Conservation (phyloP, 176 grass and related monocot genomes). For the Calamus simplicifolius region DNA sequence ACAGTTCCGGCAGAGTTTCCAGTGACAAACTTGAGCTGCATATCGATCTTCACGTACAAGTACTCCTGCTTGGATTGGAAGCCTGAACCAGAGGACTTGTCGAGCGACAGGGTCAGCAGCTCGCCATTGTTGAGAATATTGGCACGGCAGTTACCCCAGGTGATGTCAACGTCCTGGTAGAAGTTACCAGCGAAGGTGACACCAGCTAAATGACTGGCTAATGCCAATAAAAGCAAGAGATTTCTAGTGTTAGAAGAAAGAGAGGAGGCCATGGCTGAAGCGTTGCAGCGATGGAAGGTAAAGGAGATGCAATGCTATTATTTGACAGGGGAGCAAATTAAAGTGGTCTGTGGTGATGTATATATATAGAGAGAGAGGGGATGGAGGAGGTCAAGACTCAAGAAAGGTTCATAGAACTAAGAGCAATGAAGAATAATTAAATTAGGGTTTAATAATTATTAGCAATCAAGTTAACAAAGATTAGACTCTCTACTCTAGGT, state of each 20-base stretch:
- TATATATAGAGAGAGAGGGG: too few relatives aligned
- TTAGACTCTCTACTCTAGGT: too few relatives aligned
- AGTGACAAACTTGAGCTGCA: conserved; percentile 4
- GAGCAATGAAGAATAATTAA: too few relatives aligned
- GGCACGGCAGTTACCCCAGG: conserved; percentile 5
- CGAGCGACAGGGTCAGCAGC: conserved; percentile 10
- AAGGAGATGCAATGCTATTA: too few relatives aligned
- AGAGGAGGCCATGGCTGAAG: neutral
- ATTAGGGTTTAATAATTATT: too few relatives aligned
- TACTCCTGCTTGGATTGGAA: conserved; percentile 9
- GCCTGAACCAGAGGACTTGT: neutral
- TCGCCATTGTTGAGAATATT: conserved; percentile 5
- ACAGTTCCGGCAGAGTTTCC: conserved; percentile 7
- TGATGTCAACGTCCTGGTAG: conserved; percentile 15
- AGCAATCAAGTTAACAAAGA: too few relatives aligned
- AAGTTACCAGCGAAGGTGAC: neutral
- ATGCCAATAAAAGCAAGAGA: neutral
- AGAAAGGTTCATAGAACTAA: too few relatives aligned
- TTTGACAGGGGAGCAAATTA: too few relatives aligned
- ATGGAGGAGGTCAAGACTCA: too few relatives aligned
- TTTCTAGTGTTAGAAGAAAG: neutral
- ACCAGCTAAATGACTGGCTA: neutral
- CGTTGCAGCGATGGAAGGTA: too few relatives aligned
- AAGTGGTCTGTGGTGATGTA: too few relatives aligned
- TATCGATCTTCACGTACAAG: neutral